Conservation (phyloP, 163 green algal species). For the Chloromonas sp. region DNA sequence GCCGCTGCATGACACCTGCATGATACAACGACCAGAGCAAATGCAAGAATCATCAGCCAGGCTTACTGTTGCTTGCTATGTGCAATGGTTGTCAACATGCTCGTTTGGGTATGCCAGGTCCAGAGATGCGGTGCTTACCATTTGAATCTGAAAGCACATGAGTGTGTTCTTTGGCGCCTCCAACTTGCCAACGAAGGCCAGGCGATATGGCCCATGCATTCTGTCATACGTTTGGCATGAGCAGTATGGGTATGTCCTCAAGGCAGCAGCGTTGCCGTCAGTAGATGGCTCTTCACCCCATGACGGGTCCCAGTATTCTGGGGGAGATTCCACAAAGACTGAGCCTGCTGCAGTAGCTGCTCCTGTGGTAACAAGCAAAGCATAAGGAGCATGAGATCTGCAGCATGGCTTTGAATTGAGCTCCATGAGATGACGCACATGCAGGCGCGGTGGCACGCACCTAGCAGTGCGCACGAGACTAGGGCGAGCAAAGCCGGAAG, state of each 20-base stretch:
- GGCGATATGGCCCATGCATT: not conserved
- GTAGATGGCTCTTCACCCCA: not conserved
- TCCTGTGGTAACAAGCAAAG: no score
- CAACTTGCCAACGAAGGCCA: not conserved
- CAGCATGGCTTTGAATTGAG: no score
- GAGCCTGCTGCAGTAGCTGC: no score
- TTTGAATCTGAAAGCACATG: slow-evolving; percentile 8
- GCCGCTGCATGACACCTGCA: slow-evolving; percentile 1
- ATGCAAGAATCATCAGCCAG: no score
- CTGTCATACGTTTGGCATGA: not conserved
- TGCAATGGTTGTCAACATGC: not conserved
- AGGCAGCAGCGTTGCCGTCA: not conserved
- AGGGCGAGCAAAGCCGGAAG: no score
- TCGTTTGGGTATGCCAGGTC: not conserved
- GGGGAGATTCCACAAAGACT: not conserved
- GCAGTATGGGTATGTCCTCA: slow-evolving; percentile 1
- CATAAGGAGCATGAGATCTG: no score
- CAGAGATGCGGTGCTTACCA: not conserved
- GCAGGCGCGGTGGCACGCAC: no score
- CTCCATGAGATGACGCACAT: no score
- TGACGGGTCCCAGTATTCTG: not conserved
- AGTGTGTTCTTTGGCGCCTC: not conserved
- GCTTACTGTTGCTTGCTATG: no score
- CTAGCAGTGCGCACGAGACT: no score
- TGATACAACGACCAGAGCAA: no score